Conservation (phyloP, 83 land plant species). For the Diphasiastrum complanatum region DNA sequence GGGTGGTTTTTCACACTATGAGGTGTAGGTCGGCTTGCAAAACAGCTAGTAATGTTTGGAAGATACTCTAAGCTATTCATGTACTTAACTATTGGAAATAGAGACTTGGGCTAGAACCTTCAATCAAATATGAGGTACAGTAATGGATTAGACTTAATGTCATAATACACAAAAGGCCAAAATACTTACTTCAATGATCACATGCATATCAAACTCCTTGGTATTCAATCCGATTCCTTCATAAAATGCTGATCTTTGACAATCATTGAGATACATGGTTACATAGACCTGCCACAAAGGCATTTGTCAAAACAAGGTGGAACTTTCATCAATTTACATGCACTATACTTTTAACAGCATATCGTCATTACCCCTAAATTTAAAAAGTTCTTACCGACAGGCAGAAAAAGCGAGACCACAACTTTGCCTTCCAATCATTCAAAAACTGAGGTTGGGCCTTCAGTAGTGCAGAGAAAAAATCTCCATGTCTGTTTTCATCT, state of each 20-base stretch:
- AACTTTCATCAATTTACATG: not conserved
- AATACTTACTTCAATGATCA: constrained; percentile 78
- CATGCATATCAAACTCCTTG: constrained; percentile 97
- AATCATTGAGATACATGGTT: constrained; percentile 95
- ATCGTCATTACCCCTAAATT: not conserved
- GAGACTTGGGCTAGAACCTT: too few relatives aligned
- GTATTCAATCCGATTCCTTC: constrained; percentile 97
- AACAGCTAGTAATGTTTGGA: too few relatives aligned
- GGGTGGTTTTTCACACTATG: too few relatives aligned
- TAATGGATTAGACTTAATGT: constrained; percentile 2
- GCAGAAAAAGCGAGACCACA: constrained; percentile 97
- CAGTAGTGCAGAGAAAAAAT: constrained; percentile 94
- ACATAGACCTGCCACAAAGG: constrained; percentile 73
- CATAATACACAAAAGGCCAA: not conserved
- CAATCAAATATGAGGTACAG: not conserved
- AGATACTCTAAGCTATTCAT: too few relatives aligned
- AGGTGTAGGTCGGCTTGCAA: too few relatives aligned
- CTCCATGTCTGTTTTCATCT: constrained; percentile 98
- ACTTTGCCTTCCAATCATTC: constrained; percentile 96
- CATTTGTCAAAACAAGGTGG: not conserved
- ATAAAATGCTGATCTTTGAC: constrained; percentile 85
- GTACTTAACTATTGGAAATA: too few relatives aligned
- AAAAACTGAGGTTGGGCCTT: constrained; percentile 98
- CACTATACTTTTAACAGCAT: not conserved
- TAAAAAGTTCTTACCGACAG: constrained; percentile 55